Evolutionary conservation across 257 asterid species (phyloP).

Genomic region (Solanum megistacrolobum): DNA sequence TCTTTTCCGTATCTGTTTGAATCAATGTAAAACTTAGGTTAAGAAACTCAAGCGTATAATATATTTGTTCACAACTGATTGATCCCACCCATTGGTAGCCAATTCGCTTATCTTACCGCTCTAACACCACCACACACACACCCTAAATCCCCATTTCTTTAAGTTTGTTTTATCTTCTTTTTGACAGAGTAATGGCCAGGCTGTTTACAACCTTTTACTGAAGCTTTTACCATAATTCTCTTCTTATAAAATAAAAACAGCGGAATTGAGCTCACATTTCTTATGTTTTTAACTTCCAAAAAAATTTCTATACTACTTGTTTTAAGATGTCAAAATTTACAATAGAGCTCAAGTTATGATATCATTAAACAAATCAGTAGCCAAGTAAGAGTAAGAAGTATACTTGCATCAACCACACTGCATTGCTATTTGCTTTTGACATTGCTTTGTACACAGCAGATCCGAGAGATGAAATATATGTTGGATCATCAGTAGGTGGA

Average conservation of each 20-base stretch:
- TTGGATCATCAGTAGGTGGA: slow-evolving; percentile 85
- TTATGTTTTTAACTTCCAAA: background rate
- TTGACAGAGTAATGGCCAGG: background rate
- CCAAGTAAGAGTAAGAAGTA: slow-evolving; percentile 1
- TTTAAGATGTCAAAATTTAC: background rate
- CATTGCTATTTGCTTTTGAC: slow-evolving; percentile 74
- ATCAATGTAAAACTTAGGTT: background rate
- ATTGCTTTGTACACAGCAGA: slow-evolving; percentile 83
- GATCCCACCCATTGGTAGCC: background rate
- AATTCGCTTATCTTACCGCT: background rate
- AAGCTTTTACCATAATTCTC: background rate
- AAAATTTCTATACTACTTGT: background rate
- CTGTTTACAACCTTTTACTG: background rate
- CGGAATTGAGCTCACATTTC: background rate
- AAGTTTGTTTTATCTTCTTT: background rate
- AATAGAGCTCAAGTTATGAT: background rate
- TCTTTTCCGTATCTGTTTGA: background rate
- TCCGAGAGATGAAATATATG: slow-evolving; percentile 79
- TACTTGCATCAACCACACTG: slow-evolving; percentile 99
- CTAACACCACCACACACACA: background rate
- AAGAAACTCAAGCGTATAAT: background rate
- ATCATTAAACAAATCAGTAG: background rate
- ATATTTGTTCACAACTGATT: background rate
- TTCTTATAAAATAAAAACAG: background rate
- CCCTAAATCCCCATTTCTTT: background rate